phyloP scores from a whole-genome alignment of 768 basidiomycete genomes.

The Mycena amicta region DNA sequence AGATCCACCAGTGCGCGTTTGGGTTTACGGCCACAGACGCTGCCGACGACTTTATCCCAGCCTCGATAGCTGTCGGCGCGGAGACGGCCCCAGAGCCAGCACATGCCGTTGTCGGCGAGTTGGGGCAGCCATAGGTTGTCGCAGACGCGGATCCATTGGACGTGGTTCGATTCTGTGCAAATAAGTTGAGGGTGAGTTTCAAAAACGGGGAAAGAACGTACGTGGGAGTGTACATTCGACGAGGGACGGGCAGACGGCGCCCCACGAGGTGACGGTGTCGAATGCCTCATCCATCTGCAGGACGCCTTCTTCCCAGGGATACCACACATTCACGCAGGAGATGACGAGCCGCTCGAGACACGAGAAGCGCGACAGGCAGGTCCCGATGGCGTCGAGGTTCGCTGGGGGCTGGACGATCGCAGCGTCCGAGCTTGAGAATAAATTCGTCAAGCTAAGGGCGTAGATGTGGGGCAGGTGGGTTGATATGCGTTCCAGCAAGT shows the following conservation, averaged over 20 bases:
- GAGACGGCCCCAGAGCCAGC: conserved; percentile 17
- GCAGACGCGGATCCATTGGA: conserved; percentile 18
- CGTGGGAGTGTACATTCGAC: conserved; percentile 39
- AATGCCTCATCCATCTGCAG: conserved; percentile 38
- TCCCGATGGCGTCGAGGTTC: conserved; percentile 32
- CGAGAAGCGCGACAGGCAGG: conserved; percentile 33
- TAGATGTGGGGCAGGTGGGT: conserved; percentile 35
- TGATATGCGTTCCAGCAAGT: conserved; percentile 38
- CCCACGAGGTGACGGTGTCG: conserved; percentile 39
- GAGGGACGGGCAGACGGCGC: conserved; percentile 37
- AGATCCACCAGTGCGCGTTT: background rate
- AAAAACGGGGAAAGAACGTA: conserved; percentile 22
- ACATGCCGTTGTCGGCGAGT: background rate
- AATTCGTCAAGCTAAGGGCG: conserved; percentile 37
- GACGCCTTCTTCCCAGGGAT: conserved; percentile 27
- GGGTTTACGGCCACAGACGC: background rate
- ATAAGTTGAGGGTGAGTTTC: background rate
- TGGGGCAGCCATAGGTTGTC: conserved; percentile 20
- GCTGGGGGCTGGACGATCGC: conserved; percentile 19
- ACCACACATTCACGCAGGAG: conserved; percentile 36
- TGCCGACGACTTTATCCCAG: conserved; percentile 14
- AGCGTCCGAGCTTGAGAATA: conserved; percentile 27
- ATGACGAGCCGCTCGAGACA: conserved; percentile 35
- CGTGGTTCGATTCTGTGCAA: conserved; percentile 9
- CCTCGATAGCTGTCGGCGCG: conserved; percentile 3